Base-by-base conservation (phyloP, 2,329 filamentous ascomycete species). In the Calonectria fujianensis region DNA sequence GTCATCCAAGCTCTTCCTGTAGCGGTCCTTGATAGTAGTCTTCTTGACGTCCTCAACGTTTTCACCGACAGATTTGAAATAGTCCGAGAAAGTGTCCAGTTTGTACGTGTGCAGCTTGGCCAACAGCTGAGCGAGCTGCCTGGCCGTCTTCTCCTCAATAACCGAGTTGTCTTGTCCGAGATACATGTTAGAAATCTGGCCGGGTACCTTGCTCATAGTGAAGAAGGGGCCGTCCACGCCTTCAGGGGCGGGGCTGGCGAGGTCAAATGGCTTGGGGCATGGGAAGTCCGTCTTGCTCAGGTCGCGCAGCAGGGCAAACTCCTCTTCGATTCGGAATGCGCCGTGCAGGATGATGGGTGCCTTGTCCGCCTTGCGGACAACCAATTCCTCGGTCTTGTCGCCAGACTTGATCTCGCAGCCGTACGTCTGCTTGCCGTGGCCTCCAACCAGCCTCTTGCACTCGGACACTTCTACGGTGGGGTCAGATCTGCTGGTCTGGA, bases 231-330 rank as follows among this genome's bases (percentile, higher is more conserved):
- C 66, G 18, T 69, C 66, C 24, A 57, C 51, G 5, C 48, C 65
- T 6, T 41, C n/a, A 3, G 65, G 65, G 3, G 39, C 29, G 27
- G 65, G 65, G 51, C 27, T 68, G 18, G 66, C 51, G 8, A 69
- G 51, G 29, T 69, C 50, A 20, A 57, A 69, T 45, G 66, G 66
- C 37, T 45, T 37, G 14, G 66, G 66, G 51, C 66, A 69, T 11
- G 66, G 66, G 37, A 69, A 69, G 20, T 69, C 66, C 2, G 66
- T 69, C n/a, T 69, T 69, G 51, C 51, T 59, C n/a, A 69, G 7
- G 6, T 57, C 50, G 11, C 39, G 51, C 35, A 69, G 51, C 31
- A 69, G 39, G 10, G 50, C 50, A 14, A 45, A 69, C 18, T 69
- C 66, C 16, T 69, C 50, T 20, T 57, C 51, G 16, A 69, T 48